Conservation (phyloP, 805 yeast species). For the Jamesozyma lodderae region DNA sequence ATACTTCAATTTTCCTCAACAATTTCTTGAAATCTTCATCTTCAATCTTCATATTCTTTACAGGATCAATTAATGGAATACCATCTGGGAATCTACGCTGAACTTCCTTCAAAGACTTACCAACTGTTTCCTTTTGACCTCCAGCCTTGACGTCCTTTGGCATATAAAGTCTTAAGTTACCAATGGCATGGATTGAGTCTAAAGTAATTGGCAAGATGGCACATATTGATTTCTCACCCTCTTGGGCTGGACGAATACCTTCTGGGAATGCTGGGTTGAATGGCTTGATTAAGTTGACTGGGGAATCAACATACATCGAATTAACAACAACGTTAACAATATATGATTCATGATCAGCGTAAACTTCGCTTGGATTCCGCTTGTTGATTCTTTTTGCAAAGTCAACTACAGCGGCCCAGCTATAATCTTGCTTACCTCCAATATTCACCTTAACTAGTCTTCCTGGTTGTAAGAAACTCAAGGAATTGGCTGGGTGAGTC, state of each 20-base stretch:
- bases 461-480: slow-evolving; percentile 83
- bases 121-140: slow-evolving; percentile 51
- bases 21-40: slow-evolving; percentile 68
- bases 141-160: slow-evolving; percentile 65
- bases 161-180: slow-evolving; percentile 70
- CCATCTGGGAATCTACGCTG: slow-evolving; percentile 82
- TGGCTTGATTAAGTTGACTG: slow-evolving; percentile 69
- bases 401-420: slow-evolving; percentile 91
- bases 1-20: slow-evolving; percentile 68
- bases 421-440: slow-evolving; percentile 52
- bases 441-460: slow-evolving; percentile 66
- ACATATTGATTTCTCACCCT: slow-evolving; percentile 60
- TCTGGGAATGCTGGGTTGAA: slow-evolving; percentile 72
- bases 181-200: slow-evolving; percentile 62
- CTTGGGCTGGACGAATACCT: slow-evolving; percentile 77
- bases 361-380: slow-evolving; percentile 47
- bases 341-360: slow-evolving; percentile 81
- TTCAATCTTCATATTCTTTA: slow-evolving; percentile 84
- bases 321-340: slow-evolving; percentile 76
- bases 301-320: slow-evolving; percentile 73
- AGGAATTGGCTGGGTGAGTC: slow-evolving; percentile 81
- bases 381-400: slow-evolving; percentile 63
- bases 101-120: slow-evolving; percentile 71
- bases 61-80: slow-evolving; percentile 83
- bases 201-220: slow-evolving; percentile 82